Conservation (phyloP, 176 grass and related monocot species). For the Puccinellia tenuiflora region DNA sequence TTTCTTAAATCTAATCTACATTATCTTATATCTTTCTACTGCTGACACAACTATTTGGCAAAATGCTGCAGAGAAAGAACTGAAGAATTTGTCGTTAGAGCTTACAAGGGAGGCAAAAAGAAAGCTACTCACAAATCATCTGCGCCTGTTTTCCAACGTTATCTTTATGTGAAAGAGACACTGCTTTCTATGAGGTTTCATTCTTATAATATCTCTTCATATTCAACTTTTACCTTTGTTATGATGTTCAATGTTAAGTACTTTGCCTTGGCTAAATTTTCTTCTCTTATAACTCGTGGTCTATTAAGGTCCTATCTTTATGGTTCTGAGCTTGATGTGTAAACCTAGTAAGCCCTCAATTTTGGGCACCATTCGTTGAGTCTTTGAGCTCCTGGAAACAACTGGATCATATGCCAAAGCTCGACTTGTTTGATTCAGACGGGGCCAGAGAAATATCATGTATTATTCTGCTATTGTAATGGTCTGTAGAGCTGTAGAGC, state of each 20-base stretch:
- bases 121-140: slow-evolving; percentile 90
- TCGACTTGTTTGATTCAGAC: slow-evolving; percentile 4
- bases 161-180: slow-evolving; percentile 74
- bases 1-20: slow-evolving; percentile 2
- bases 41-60: slow-evolving; percentile 29
- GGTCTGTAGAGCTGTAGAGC: not conserved
- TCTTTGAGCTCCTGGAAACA: not conserved
- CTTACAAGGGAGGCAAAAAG: slow-evolving; percentile 83
- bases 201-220: not conserved
- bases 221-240: not conserved
- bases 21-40: slow-evolving; percentile 15
- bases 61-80: slow-evolving; percentile 72
- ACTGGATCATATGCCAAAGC: not conserved
- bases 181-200: slow-evolving; percentile 57
- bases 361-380: not conserved
- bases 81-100: slow-evolving; percentile 97
- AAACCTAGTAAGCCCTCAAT: slow-evolving; percentile 1
- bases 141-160: slow-evolving; percentile 58
- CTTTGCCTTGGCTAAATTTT: not conserved
- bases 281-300: slow-evolving; percentile 3
- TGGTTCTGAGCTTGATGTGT: not conserved
- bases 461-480: not conserved
- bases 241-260: slow-evolving; percentile 2
- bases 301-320: not conserved
- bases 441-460: not conserved